These are phyloP conservation scores for Trifolium fragiferum DNA, from an alignment of 306 rosid species.

Conservation along the genomic window DNA sequence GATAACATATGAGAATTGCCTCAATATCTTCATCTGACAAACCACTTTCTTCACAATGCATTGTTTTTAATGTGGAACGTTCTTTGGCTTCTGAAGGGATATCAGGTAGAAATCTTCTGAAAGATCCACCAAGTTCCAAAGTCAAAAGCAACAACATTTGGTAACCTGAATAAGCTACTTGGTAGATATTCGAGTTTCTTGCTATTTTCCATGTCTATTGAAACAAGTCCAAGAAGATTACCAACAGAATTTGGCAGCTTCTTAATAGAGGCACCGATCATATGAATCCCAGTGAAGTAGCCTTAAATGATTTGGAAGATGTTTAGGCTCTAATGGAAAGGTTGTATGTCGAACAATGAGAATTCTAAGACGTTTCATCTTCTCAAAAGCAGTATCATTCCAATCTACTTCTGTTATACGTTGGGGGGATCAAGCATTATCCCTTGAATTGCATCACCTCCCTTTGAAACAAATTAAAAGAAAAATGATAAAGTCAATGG, in stretches of 20 bases:
- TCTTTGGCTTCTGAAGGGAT: background rate
- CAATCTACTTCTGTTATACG: background rate
- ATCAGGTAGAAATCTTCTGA: background rate
- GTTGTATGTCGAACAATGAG: constrained; percentile 25
- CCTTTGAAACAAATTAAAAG: constrained; percentile 10
- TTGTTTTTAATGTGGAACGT: background rate
- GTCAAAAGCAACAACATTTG: background rate
- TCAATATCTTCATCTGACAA: constrained; percentile 35
- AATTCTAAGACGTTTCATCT: constrained; percentile 34
- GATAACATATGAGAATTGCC: background rate
- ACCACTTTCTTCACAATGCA: background rate
- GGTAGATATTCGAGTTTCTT: too few species aligned
- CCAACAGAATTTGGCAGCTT: too few species aligned
- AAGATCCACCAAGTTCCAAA: background rate
- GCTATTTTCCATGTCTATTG: too few species aligned
- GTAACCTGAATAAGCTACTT: background rate
- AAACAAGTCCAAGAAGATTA: too few species aligned
- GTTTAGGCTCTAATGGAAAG: background rate
- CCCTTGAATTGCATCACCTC: constrained; percentile 18
- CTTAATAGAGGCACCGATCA: background rate
- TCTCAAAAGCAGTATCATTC: background rate
- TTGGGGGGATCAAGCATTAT: constrained; percentile 30
- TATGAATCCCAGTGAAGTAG: constrained; percentile 33
- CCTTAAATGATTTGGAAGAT: constrained; percentile 37
- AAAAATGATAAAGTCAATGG: background rate